These are phyloP conservation scores for Santalum album DNA, from an alignment of 164 flowering plant genomes.

Conservation along the genomic window DNA sequence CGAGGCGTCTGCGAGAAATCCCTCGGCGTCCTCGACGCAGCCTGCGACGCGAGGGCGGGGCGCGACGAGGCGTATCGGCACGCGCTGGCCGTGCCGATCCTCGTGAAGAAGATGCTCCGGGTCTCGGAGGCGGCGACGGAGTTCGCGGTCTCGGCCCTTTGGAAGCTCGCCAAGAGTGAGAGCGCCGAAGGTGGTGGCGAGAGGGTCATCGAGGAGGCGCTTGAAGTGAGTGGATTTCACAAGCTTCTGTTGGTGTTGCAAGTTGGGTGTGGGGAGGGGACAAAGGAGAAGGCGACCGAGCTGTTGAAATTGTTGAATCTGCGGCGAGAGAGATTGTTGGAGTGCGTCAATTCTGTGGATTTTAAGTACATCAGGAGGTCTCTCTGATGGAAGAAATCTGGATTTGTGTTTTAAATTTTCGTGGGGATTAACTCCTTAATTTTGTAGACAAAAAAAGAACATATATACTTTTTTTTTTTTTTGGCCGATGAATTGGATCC, in stretches of 20 bases:
- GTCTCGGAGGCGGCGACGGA: constrained; percentile 61
- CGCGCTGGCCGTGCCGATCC: constrained; percentile 48
- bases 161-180: constrained; percentile 53
- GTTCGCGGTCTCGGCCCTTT: constrained; percentile 53
- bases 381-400: constrained; percentile 15
- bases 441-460: too few relatives aligned
- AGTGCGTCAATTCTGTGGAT: constrained; percentile 66
- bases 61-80: constrained; percentile 26
- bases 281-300: constrained; percentile 65
- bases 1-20: constrained; percentile 56
- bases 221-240: constrained; percentile 70
- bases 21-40: constrained; percentile 43
- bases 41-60: constrained; percentile 31
- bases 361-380: constrained; percentile 60
- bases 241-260: constrained; percentile 73
- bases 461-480: too few relatives aligned
- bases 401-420: too few relatives aligned
- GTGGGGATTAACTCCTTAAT: too few relatives aligned
- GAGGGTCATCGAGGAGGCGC: constrained; percentile 41
- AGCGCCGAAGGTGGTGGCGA: constrained; percentile 9
- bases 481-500: too few relatives aligned
- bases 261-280: constrained; percentile 56
- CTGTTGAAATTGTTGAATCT: constrained; percentile 64
- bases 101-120: constrained; percentile 72
- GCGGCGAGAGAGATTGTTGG: constrained; percentile 34